Evolutionary conservation across 2,329 filamentous ascomycete genomes (phyloP), one percentile per base, ranked within the genome.

Genomic region (Colletotrichum incanum): DNA sequence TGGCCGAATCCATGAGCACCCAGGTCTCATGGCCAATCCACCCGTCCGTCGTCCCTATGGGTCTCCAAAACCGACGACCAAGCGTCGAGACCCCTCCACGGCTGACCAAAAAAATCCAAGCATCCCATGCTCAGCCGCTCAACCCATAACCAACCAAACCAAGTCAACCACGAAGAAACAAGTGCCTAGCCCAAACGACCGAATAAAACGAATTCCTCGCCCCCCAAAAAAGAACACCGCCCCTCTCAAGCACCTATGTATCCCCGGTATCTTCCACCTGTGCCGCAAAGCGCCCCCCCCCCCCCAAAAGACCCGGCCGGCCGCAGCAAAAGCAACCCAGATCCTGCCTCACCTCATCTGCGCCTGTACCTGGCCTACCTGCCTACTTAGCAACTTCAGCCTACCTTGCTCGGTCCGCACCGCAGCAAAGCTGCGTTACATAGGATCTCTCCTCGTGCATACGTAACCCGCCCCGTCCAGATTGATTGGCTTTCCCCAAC

Each of bases 251-350:
- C 34, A 56, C n/a, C 54, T 12, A n/a, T 26, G 9, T n/a, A 31
- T 12, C 34, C 31, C 60, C 16, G 34, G 20, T 23, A 18, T 26
- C 28, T 63, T 47, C 52, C 39, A 18, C 61, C 63, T 23, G 23
- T 31, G 16, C 28, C 47, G 23, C 37, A 28, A 20, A 2, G n/a
- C 37, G 12, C 23, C 6, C 39, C 20, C 43, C 43, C 20, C 9
- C 2, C 6, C 23, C 5, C 49, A 6, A n/a, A n/a, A n/a, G 55
- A 63, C 45, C n/a, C 45, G 63, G 26, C 62, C 61, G 61, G 61
- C 67, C 67, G 61, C 52, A 70, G 67, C 52, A 59, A 52, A 20
- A 34, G 37, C 52, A 41, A 28, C 31, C 55, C 65, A 39, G 55
- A 56, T 68, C 65, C 58, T 49, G 47, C 58, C 59, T 31, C 58